Base-by-base conservation (phyloP, 306 rosid genomes). In the Castanea crenata region DNA sequence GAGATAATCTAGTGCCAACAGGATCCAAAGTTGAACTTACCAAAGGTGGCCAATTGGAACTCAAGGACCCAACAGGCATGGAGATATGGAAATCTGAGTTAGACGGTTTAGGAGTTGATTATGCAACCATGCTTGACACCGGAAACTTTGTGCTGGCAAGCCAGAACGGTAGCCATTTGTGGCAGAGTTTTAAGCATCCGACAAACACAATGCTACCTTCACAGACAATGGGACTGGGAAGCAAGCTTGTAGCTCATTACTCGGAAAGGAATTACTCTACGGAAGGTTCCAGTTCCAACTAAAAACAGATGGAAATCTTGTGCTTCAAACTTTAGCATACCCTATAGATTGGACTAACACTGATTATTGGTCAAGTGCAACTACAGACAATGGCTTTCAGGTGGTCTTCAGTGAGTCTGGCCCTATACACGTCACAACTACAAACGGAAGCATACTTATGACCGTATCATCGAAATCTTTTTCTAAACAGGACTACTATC, bases 201-300 rank as follows among this genome's bases (percentile, higher is more conserved):
- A 87, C 95, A 0, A 88, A 90, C 52, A 90, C 95, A 0, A 79
- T 92, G 69, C 74, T 92, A 55, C 93, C 95, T 1, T 65, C 78
- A 32, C 91, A 89, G 35, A 55, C 64, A 29, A 10, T 92, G 18
- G 29, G 11, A 1, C 20, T 0, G 2, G 15, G 19, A 0, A 21
- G 2, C 0, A 70, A 0, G 0, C 78, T 90, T 2, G 74, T 78
- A 61, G 83, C 89, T 6, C 57, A 88, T 71, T 88, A 83, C 76
- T 82, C 91, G 0, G 63, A 1, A 29, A 27, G 0, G 12, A 63
- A 31, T 7, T 2, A 63, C 69, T 27, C 68, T 11, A 25, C 4
- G 97, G 92, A 72, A 91, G 91, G 82, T 93, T 91, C 54, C 78
- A 73, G 73, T 79, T 91, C 49, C 9, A 49, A 12, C 74, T 91